Evolutionary conservation across 139 green algal species (phyloP), one percentile per base, ranked within the genome.

Genomic region (Bryopsis sp.): DNA sequence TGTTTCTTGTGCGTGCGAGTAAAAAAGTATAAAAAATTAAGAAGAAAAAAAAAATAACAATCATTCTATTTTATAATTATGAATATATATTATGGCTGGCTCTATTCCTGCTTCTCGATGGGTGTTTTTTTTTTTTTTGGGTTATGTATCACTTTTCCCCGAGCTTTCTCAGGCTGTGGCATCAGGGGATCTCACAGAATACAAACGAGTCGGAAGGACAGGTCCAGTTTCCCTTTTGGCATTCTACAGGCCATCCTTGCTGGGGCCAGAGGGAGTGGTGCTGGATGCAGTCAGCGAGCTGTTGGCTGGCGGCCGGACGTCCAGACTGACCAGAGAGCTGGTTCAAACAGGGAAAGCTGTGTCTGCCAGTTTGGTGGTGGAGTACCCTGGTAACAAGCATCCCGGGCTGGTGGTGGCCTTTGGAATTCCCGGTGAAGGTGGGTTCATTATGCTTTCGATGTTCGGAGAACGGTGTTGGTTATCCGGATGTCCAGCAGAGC

Each of bases 371-470:
- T 64, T 80, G 0, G 59, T 81, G 6, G 39, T 75, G 7, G 67
- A 50, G 32, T 91, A 81, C 58, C 87, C 87, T 0, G 87, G 77
- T 0, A 83, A 92, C 28, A 80, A 86, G 72, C 74, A 84, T 36
- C 47, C 87, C 24, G 72, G 72, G 0, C 28, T 82, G 48, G 54
- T 64, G 15, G 57, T 81, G 35, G 70, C 77, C 59, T 71, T 58
- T 35, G 74, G 69, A 54, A 58, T 78, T 2, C 74, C 77, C 0
- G 26, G 31, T 1, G 22, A 70, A 33, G 77, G 77, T 78, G 59
- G 0, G 47, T 19, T 26, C 43, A 26, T 54, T 54, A n/a, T n/a
- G n/a, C n/a, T n/a, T n/a, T n/a, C n/a, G n/a, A n/a, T n/a, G n/a
- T n/a, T n/a, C n/a, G n/a, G n/a, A n/a, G n/a, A n/a, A n/a, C n/a